Percentiles rank a stretch among this genome's conserved stretches.
These are phyloP conservation scores for Coniochaeta ligniaria DNA, from an alignment of 2,329 filamentous ascomycete species.

Conservation along the genomic window DNA sequence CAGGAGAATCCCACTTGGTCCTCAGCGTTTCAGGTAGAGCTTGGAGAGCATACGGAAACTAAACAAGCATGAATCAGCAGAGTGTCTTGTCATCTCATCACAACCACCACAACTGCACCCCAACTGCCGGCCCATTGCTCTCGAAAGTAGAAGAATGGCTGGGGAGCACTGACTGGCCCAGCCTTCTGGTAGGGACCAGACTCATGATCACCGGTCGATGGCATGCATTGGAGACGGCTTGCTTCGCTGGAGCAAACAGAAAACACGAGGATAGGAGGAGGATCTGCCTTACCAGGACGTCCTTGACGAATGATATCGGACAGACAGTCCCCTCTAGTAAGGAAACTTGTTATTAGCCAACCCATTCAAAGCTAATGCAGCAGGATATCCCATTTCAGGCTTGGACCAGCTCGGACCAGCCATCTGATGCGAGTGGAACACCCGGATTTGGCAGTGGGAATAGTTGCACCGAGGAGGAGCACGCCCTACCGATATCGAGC, in stretches of 20 bases:
- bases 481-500: conserved; percentile 49
- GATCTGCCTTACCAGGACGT: conserved; percentile 61
- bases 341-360: conserved; percentile 28
- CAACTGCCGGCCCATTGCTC: too few species aligned
- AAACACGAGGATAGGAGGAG: conserved; percentile 10
- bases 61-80: conserved; percentile 3
- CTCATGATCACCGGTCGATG: background rate
- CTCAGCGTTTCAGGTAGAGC: conserved; percentile 58
- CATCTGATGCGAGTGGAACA: background rate
- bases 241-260: conserved; percentile 8
- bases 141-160: background rate
- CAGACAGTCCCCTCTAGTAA: conserved; percentile 70
- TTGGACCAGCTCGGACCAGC: background rate
- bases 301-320: conserved; percentile 78
- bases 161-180: background rate
- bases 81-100: background rate
- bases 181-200: background rate
- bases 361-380: conserved; percentile 21
- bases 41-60: conserved; percentile 73
- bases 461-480: background rate
- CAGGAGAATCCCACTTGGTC: conserved; percentile 57
- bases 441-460: conserved; percentile 4
- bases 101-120: too few species aligned
- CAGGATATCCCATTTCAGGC: background rate
- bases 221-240: conserved; percentile 4